A percentile compares a stretch with the other conserved stretches of the same genome.
phyloP scores from a whole-genome alignment of 148 eudicot genomes.

The Bassia scoparia region DNA sequence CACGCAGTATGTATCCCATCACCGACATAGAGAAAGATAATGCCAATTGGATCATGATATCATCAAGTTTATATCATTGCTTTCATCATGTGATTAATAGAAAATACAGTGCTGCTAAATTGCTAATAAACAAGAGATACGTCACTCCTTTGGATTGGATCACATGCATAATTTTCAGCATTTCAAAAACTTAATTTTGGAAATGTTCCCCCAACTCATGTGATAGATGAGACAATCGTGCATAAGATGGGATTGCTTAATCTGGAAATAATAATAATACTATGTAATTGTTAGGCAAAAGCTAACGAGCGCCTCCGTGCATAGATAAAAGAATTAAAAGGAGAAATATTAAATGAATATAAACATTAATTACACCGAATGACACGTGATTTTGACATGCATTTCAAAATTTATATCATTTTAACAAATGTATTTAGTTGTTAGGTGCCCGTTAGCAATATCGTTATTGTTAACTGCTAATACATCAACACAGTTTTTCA shows the following conservation, averaged over 20 bases:
- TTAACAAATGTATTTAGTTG: too few relatives aligned
- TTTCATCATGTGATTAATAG: not conserved
- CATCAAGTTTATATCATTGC: not conserved
- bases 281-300: too few relatives aligned
- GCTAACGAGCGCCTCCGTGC: too few relatives aligned
- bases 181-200: not conserved
- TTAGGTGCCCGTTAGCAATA: too few relatives aligned
- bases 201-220: not conserved
- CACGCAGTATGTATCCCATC: too few relatives aligned
- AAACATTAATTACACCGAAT: too few relatives aligned
- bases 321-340: too few relatives aligned
- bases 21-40: not conserved
- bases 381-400: too few relatives aligned
- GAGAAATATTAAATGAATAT: too few relatives aligned
- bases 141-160: not conserved
- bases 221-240: not conserved
- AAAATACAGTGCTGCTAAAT: not conserved
- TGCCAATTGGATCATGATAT: not conserved
- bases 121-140: not conserved
- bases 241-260: conserved; percentile 10
- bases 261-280: not conserved
- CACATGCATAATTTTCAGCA: conserved; percentile 5
- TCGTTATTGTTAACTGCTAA: too few relatives aligned
- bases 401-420: too few relatives aligned
- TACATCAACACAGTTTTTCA: too few relatives aligned